Percentiles rank a stretch among this genome's conserved stretches.
Conservation (phyloP, 352 stramenopile genomes). For the Globisporangium barbulae region DNA sequence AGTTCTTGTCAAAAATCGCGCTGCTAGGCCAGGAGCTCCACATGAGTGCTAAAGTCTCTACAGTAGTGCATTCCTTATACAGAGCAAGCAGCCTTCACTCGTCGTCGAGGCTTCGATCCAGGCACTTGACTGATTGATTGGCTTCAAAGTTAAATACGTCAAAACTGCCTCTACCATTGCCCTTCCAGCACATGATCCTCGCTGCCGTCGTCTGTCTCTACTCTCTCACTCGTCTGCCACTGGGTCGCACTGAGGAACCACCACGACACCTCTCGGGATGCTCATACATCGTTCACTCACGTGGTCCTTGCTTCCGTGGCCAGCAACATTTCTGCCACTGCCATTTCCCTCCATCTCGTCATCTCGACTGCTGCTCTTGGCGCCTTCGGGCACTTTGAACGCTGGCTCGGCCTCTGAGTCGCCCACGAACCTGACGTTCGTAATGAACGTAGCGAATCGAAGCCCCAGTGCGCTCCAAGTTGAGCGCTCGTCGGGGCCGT, state of each 20-base stretch:
- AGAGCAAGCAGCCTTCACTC: too few species aligned
- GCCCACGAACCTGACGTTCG: conserved; percentile 5
- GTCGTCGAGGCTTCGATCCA: too few species aligned
- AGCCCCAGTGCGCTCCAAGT: background rate
- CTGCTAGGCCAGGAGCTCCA: too few species aligned
- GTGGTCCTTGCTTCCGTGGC: background rate
- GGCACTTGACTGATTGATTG: background rate
- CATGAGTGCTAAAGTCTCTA: too few species aligned
- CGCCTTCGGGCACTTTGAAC: background rate
- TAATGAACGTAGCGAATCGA: conserved; percentile 3
- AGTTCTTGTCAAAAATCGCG: too few species aligned
- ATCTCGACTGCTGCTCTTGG: background rate
- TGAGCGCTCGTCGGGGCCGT: background rate
- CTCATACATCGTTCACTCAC: background rate
- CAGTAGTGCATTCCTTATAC: too few species aligned
- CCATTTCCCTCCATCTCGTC: background rate
- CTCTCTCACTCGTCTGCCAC: background rate
- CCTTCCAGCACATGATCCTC: background rate
- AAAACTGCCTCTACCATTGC: conserved; percentile 1
- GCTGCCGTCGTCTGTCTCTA: background rate
- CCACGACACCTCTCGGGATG: background rate
- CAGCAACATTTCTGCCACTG: background rate
- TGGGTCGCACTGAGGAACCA: background rate
- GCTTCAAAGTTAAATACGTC: conserved; percentile 9
- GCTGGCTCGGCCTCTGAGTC: background rate